phyloP scores from a whole-genome alignment of 2,329 filamentous ascomycete genomes.

The Trichoderma afroharzianum region DNA sequence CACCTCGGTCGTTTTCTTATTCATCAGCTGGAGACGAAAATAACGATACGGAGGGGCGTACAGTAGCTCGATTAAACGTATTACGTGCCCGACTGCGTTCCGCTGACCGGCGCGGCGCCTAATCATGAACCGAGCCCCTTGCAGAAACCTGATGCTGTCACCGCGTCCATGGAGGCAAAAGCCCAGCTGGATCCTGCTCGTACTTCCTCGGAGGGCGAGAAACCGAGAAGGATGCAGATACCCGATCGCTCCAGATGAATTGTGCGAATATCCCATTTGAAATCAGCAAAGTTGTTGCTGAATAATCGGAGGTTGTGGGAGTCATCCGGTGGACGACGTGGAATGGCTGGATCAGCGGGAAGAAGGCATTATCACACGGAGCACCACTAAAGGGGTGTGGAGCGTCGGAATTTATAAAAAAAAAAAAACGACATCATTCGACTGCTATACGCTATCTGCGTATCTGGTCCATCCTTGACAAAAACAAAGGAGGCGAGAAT shows the following conservation, averaged over 20 bases:
- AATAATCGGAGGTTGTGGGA: not conserved
- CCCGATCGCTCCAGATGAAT: not conserved
- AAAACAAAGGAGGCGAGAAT: not conserved
- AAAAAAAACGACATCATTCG: not conserved
- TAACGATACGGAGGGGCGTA: not conserved
- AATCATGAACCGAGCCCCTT: constrained; percentile 1
- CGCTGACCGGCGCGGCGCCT: not conserved
- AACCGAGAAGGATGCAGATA: not conserved
- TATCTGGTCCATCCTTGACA: not conserved
- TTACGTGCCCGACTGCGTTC: not conserved
- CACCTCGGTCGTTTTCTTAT: not conserved
- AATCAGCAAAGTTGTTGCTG: not conserved
- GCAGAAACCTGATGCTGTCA: not conserved
- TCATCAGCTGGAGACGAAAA: not conserved
- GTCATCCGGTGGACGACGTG: not conserved
- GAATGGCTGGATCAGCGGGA: not conserved
- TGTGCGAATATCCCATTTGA: not conserved
- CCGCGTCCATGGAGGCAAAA: not conserved
- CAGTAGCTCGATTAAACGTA: not conserved
- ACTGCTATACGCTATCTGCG: not conserved
- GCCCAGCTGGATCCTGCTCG: not conserved
- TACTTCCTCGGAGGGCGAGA: not conserved
- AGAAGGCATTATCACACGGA: not conserved
- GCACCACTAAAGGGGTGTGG: not conserved
- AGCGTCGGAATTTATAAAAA: not conserved